Base-by-base conservation (phyloP, 2,329 filamentous ascomycete species). In the Botrytis fragariae region DNA sequence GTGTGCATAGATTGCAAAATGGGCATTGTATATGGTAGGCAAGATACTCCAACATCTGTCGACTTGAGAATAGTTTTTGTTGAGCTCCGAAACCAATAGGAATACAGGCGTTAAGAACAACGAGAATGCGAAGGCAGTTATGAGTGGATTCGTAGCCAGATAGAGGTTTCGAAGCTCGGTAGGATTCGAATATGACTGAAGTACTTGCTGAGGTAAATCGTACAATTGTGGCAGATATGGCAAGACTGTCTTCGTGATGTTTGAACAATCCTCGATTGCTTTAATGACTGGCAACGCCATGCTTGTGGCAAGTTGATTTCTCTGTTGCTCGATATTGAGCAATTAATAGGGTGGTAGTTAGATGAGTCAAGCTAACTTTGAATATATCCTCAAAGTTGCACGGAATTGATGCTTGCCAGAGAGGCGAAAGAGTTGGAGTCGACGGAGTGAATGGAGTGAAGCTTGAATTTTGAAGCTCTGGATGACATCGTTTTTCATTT, bases 21-120 rank as follows among this genome's bases (percentile, higher is more conserved):
- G 95, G 9, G 90, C 87, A 81, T 96, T 92, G 83, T 97, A 98
- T 69, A 97, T 80, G 12, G 93, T 91, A 1, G 96, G 96, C 69
- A 99, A 84, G 74, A 99, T 86, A 80, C 93, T 96, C 96, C 96
- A 99, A 78, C 92, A 84, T 67, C 96, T 90, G 82, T 99, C 96
- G 60, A 99, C 91, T 83, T 99, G 96, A n/a, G 95, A 98, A 82
- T 95, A 98, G 83, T 99, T 99, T 79, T 88, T 89, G 83, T 97
- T 98, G 84, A 94, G 83, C 82, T 98, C 95, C 1, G 94, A 93
- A 8, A 90, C 85, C 45, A 95, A 80, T 37, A 97, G 84, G 79
- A 97, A 92, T 42, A 96, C 79, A 8, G 87, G 87, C 1, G 90
- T 90, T n/a, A 97, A 82, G 59, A 90, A 86, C 29, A 97, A 78